These are phyloP conservation scores for Vitis riparia DNA, from an alignment of 164 flowering plant species.

Conservation along the genomic window DNA sequence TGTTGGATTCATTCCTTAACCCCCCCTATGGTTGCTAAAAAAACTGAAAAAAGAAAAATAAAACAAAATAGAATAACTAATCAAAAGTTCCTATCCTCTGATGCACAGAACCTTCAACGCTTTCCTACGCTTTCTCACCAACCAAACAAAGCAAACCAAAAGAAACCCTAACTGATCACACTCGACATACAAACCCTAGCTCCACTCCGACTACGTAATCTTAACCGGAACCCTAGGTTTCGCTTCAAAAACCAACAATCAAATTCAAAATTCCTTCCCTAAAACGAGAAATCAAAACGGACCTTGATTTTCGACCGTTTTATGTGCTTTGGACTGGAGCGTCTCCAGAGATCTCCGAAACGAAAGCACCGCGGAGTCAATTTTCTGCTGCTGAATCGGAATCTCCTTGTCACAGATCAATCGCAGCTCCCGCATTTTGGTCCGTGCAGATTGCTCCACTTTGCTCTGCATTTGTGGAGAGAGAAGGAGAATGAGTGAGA, in stretches of 20 bases:
- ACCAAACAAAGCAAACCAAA: no score
- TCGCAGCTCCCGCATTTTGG: constrained; percentile 50
- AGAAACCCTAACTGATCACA: no score
- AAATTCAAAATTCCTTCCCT: background rate
- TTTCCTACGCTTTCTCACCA: no score
- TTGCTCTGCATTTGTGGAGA: constrained; percentile 17
- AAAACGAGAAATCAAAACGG: background rate
- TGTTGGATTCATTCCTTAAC: background rate
- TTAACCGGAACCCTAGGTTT: no score
- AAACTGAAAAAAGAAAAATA: background rate
- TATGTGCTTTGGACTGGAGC: constrained; percentile 30
- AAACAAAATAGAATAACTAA: background rate
- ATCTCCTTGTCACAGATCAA: constrained; percentile 42
- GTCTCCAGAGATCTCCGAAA: constrained; percentile 33
- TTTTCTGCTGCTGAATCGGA: constrained; percentile 31
- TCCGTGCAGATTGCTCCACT: constrained; percentile 13
- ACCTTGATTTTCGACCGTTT: constrained; percentile 50
- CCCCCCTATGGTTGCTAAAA: background rate
- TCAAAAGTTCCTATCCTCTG: no score
- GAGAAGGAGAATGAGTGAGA: background rate
- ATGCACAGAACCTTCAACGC: no score
- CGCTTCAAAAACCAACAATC: no score
- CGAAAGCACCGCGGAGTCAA: constrained; percentile 29
- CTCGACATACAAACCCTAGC: no score
- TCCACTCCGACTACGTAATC: no score